These are phyloP conservation scores for Nakazawaea wickerhamii DNA, from an alignment of 805 yeast species.

Conservation along the genomic window DNA sequence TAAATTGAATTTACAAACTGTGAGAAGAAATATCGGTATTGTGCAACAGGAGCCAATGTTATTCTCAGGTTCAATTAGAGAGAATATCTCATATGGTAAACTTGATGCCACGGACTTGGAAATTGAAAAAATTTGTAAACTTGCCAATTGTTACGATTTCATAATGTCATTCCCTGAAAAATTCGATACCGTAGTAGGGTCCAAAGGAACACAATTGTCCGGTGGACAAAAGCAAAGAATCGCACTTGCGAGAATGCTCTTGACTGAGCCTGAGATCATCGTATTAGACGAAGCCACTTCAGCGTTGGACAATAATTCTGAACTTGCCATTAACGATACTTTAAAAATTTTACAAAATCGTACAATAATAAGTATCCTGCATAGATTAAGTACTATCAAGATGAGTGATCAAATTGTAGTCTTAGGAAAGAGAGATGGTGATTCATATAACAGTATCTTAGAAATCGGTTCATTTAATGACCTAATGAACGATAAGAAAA, in stretches of 20 bases:
- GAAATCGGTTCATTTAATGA: conserved; percentile 61
- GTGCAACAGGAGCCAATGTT: conserved; percentile 92
- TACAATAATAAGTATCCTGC: conserved; percentile 88
- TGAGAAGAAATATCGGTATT: conserved; percentile 74
- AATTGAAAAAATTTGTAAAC: conserved; percentile 50
- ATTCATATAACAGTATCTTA: conserved; percentile 52
- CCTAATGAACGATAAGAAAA: conserved; percentile 39
- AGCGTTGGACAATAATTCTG: conserved; percentile 86
- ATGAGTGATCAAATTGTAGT: conserved; percentile 80
- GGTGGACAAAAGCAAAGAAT: conserved; percentile 96
- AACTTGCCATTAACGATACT: conserved; percentile 76
- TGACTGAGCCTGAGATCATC: conserved; percentile 73
- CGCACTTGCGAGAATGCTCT: conserved; percentile 82
- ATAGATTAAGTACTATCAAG: conserved; percentile 80
- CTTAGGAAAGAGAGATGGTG: conserved; percentile 42
- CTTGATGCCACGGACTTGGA: conserved; percentile 56
- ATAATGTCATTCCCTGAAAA: conserved; percentile 75
- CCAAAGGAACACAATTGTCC: conserved; percentile 81
- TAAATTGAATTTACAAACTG: conserved; percentile 63
- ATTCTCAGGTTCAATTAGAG: conserved; percentile 79
- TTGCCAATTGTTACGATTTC: conserved; percentile 72
- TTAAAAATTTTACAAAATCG: conserved; percentile 48
- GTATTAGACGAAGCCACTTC: conserved; percentile 93
- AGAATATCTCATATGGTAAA: conserved; percentile 76
- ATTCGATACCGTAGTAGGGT: conserved; percentile 76